Evolutionary conservation across 208 protist species (phyloP).

Genomic region (Vickermania ingenoplastis): DNA sequence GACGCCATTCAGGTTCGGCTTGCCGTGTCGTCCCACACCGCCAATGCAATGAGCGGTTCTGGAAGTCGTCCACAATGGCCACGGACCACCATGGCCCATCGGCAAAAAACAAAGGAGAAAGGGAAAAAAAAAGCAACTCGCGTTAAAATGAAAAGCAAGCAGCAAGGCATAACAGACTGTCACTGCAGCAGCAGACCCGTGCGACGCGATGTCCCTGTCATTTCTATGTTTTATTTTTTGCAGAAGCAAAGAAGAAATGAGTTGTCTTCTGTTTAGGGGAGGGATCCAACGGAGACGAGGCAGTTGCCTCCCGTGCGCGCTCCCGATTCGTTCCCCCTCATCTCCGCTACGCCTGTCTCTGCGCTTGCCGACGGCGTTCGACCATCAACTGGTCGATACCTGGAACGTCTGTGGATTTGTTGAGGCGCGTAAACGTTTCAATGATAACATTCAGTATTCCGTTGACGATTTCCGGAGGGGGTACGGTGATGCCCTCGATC

Average conservation of each 20-base stretch:
- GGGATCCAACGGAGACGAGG: too few relatives aligned
- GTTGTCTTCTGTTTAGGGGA: too few relatives aligned
- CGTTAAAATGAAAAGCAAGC: neutral
- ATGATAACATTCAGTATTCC: constrained; percentile 63
- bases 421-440: constrained; percentile 63
- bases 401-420: constrained; percentile 49
- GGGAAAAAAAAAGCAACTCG: neutral
- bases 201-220: too few relatives aligned
- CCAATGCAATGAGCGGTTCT: neutral
- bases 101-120: too few relatives aligned
- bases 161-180: too few relatives aligned
- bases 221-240: too few relatives aligned
- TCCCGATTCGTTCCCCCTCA: too few relatives aligned
- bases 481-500: constrained; percentile 13
- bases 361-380: constrained; percentile 31
- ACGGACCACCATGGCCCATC: neutral
- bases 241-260: too few relatives aligned
- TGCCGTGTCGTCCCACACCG: neutral
- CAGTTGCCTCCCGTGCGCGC: too few relatives aligned
- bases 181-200: too few relatives aligned
- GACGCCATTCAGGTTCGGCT: constrained; percentile 3
- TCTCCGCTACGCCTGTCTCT: too few relatives aligned
- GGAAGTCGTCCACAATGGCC: neutral
- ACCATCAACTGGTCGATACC: constrained; percentile 60
- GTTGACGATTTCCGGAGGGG: constrained; percentile 27